phyloP scores from a whole-genome alignment of 352 stramenopile genomes.

The Phytophthora cactorum region DNA sequence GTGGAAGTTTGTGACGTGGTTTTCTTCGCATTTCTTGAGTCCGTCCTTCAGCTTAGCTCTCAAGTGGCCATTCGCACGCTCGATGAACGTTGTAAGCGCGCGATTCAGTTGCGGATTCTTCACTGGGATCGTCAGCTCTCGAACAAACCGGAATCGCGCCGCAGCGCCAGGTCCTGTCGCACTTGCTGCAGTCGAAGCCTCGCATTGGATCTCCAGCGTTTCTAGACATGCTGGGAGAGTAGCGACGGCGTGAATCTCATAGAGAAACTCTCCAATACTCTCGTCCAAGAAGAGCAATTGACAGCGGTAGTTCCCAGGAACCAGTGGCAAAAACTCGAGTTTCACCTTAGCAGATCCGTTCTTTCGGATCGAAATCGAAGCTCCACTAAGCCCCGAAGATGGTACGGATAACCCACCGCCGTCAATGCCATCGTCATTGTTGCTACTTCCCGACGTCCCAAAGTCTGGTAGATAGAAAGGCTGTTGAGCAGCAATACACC shows the following conservation, averaged over 20 bases:
- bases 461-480: conserved; percentile 82
- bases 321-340: conserved; percentile 90
- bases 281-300: conserved; percentile 93
- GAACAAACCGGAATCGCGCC: conserved; percentile 58
- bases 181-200: conserved; percentile 32
- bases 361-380: conserved; percentile 47
- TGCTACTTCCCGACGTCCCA: conserved; percentile 25
- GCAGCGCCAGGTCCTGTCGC: conserved; percentile 5
- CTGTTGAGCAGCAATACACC: conserved; percentile 72
- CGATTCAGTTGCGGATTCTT: conserved; percentile 85
- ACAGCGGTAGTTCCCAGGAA: conserved; percentile 89
- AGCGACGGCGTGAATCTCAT: conserved; percentile 88
- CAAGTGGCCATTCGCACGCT: conserved; percentile 71
- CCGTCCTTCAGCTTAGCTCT: conserved; percentile 82
- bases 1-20: conserved; percentile 65
- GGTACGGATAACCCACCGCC: conserved; percentile 14
- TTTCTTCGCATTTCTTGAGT: conserved; percentile 79
- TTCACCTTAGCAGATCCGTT: conserved; percentile 70
- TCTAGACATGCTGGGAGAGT: conserved; percentile 80
- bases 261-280: conserved; percentile 94
- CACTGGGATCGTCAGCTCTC: conserved; percentile 76
- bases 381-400: conserved; percentile 22
- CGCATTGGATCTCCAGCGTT: conserved; percentile 83
- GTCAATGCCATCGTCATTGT: conserved; percentile 18
- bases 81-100: conserved; percentile 66